phyloP scores from a whole-genome alignment of 2,329 filamentous ascomycete genomes.

The Trichoderma sp. region DNA sequence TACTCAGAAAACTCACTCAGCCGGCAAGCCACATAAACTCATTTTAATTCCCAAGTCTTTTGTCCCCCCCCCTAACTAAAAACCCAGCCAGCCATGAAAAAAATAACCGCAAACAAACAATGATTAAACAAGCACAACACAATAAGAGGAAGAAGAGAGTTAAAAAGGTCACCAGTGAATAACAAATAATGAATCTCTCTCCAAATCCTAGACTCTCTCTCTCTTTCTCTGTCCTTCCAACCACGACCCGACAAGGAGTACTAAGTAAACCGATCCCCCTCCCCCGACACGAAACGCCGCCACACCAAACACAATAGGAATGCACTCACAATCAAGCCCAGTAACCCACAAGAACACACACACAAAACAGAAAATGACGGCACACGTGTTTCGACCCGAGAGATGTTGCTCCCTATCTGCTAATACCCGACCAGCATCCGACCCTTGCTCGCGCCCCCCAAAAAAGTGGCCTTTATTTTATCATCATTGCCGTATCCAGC shows the following conservation, averaged over 20 bases:
- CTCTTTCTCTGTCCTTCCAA: not conserved
- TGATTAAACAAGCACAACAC: not conserved
- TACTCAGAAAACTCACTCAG: not conserved
- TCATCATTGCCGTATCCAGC: slow-evolving; percentile 4
- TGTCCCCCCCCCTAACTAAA: not conserved
- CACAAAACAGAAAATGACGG: not conserved
- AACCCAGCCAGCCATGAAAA: not conserved
- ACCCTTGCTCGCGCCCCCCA: not conserved
- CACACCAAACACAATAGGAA: not conserved
- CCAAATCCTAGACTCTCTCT: not conserved
- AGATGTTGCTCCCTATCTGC: not conserved
- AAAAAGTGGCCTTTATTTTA: not conserved
- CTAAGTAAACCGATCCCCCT: not conserved
- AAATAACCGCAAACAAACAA: not conserved
- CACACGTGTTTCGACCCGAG: not conserved
- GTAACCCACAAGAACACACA: not conserved
- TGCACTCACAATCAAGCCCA: not conserved
- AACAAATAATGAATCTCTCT: no score
- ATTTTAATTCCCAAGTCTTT: not conserved
- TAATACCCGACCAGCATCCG: not conserved
- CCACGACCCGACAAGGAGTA: not conserved
- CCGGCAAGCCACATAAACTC: not conserved
- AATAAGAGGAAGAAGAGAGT: not conserved
- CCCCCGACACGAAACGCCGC: not conserved
- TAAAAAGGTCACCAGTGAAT: not conserved